Evolutionary conservation across 169 alveolate genomes (phyloP), one percentile per base, ranked within the genome.

Genomic region (Cryptosporidium ubiquitum): DNA sequence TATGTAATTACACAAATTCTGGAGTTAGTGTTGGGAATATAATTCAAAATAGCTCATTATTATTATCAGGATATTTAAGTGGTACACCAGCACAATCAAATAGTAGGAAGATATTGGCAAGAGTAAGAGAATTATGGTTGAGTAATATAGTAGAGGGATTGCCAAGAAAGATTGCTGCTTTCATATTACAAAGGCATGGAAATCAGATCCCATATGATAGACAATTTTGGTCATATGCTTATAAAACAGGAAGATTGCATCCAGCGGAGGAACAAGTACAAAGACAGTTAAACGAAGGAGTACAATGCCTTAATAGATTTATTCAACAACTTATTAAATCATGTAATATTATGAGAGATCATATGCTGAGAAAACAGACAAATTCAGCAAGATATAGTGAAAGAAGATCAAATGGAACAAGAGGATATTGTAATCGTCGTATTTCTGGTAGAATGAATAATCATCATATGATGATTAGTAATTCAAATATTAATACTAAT

Each of bases 211-310:
- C 89, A 14, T 79, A 79, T 61, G 89, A 79, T 64, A 60, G 89
- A 61, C 89, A 79, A 79, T 79, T 79, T 44, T 79, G 89, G 89
- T 79, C 89, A 20, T 79, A 79, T 79, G 89, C 89, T 26, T 79
- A 79, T 64, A 79, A 79, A 23, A 79, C 89, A 20, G 89, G 89
- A 37, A 58, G 89, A 20, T 61, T 79, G 51, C 89, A 79, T 64
- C 89, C 89, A 7, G 89, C 89, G 61, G 89, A 79, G 61, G 89
- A 79, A 47, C 89, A 79, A 31, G 89, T 79, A 39, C 89, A 79
- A 42, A 79, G 89, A 64, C 89, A 79, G 39, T 47, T 79, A 44
- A 79, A 79, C 35, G 89, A 79, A 12, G 89, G 89, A 2, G 75
- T 79, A 14, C 89, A 79, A 20, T 79, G 89, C n/a, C 31, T 79